Percentiles rank a stretch among this genome's conserved stretches.
Evolutionary conservation across 1,139 yeast species (phyloP).

Genomic region (Nadsonia commutata): DNA sequence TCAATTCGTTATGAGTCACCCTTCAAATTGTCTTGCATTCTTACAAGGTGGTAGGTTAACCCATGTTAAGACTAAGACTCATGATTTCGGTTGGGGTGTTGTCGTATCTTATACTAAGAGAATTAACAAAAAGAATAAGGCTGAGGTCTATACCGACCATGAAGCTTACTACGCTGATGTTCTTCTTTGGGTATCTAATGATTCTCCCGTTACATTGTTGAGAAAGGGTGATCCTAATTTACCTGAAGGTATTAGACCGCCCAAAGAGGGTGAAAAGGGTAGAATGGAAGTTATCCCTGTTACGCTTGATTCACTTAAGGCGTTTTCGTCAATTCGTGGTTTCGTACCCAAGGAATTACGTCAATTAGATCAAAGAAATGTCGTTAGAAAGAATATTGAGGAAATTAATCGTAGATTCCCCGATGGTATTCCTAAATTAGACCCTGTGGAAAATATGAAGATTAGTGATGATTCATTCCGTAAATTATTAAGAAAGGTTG

Average conservation of each 20-base stretch:
- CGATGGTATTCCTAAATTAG: slow-evolving; percentile 77
- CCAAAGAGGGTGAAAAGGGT: slow-evolving; percentile 50
- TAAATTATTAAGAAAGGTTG: slow-evolving; percentile 57
- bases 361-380: slow-evolving; percentile 53
- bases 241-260: slow-evolving; percentile 83
- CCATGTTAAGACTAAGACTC: slow-evolving; percentile 38
- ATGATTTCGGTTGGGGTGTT: slow-evolving; percentile 90
- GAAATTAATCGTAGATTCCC: slow-evolving; percentile 77
- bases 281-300: slow-evolving; percentile 73
- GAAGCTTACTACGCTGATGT: slow-evolving; percentile 82
- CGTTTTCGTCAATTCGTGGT: slow-evolving; percentile 66
- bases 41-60: slow-evolving; percentile 81
- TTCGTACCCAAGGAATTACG: slow-evolving; percentile 70
- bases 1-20: slow-evolving; percentile 78
- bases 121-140: slow-evolving; percentile 13
- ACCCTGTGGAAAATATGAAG: slow-evolving; percentile 86
- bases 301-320: slow-evolving; percentile 59
- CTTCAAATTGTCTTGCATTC: slow-evolving; percentile 70
- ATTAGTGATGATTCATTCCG: slow-evolving; percentile 68
- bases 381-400: slow-evolving; percentile 59
- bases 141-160: slow-evolving; percentile 43
- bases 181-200: slow-evolving; percentile 45
- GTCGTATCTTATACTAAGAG: slow-evolving; percentile 59
- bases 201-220: slow-evolving; percentile 36
- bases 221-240: slow-evolving; percentile 46